Base-by-base conservation (phyloP, 1,284 basidiomycete genomes). In the Trametes versicolor region DNA sequence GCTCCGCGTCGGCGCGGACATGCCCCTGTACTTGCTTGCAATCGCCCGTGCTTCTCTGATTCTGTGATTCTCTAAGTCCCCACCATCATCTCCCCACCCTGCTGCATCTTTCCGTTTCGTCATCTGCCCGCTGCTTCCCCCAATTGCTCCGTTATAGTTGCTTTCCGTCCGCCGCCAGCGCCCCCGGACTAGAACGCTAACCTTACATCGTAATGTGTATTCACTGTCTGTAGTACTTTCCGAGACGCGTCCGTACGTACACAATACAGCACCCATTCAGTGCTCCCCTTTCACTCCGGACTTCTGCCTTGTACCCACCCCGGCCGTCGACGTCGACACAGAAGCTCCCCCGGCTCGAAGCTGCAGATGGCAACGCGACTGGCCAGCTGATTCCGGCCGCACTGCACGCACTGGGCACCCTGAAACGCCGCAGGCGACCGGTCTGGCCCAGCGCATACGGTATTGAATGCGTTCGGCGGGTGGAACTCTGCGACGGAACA, bases 151-250 rank as follows among this genome's bases (percentile, higher is more conserved):
- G 50, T 52, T 52, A 36, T 36, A 52, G 29, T 8, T n/a, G 32
- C 10, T 17, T 34, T 12, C n/a, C 21, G 27, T 52, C 50, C 15
- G n/a, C 9, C 50, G 50, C 50, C 50, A 52, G 50, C 12, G 50
- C 50, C 21, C 21, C 32, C 50, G 50, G 50, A 52, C 50, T 21
- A 29, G 58, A 59, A 59, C 48, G 25, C 49, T 59, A 43, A 59
- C 21, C 39, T 37, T 59, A 51, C 58, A 48, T 43, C 39, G 58
- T 59, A 59, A 59, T 51, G 48, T 59, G 58, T 59, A 59, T 32
- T 17, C n/a, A n/a, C n/a, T n/a, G n/a, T n/a, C 36, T 59, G 51
- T 34, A 51, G 48, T 49, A 41, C 15, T 17, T n/a, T n/a, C n/a
- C n/a, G 6, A 13, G 39, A 10, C 39, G 39, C 41, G 13, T 43